Evolutionary conservation across 257 asterid species (phyloP), one percentile per base, ranked within the genome.

Genomic region (Avicennia marina): DNA sequence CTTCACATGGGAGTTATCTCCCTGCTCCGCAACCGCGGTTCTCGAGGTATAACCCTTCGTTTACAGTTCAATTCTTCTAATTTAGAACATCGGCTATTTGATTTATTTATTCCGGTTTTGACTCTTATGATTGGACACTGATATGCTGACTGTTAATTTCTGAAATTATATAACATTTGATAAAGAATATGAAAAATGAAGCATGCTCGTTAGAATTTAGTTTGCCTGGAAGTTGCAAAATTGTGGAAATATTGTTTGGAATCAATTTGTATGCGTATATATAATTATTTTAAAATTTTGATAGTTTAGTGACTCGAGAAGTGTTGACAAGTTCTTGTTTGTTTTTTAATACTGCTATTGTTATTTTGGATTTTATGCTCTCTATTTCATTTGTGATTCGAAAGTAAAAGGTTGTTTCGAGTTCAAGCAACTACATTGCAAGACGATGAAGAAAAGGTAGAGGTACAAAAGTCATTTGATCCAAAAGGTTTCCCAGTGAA

Each of bases 371-470:
- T 33, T 21, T n/a, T 34, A 0, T 70, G 43, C 22, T 63, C 50
- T n/a, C 41, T 57, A 18, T 72, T 60, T 64, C 20, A 31, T 55
- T 43, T 27, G 13, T 64, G 27, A 53, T 58, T 63, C 26, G 7
- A 21, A 52, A 71, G 68, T 44, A 82, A 81, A 58, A 72, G 69
- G 70, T 20, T 56, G 59, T 66, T 47, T 64, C 73, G 62, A 46
- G 77, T 86, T 61, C 81, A 19, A 77, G 95, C 97, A 29, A 80
- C 89, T 4, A 67, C 72, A 69, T 32, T 86, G 65, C 81, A 77
- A 79, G 97, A 93, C 66, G 81, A 82, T 60, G 91, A 84, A 73
- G 89, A 93, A 71, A 64, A 80, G 74, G 75, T 72, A 69, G 78
- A 64, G 34, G 89, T 86, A 66, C 91, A 86, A 74, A 78, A 82